A percentile compares a stretch with the other conserved stretches of the same genome.
Evolutionary conservation across 192 early-diverging fungal genomes (phyloP).

Genomic region (Backusella macrospora): DNA sequence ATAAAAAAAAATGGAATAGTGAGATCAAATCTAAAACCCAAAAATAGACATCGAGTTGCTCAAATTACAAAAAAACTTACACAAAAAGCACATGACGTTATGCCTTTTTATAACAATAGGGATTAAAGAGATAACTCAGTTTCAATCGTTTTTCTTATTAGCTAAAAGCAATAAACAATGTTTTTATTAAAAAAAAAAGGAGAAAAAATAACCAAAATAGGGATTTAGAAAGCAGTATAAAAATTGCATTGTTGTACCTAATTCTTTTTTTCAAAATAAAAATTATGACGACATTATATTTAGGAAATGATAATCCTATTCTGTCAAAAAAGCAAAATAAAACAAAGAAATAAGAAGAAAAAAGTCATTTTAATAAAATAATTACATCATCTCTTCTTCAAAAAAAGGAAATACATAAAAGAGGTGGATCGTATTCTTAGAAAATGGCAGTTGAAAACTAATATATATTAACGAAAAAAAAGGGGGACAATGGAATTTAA

Average conservation of each 20-base stretch:
- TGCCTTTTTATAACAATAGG: not conserved
- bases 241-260: no score
- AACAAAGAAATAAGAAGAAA: not conserved
- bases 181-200: no score
- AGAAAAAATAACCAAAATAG: no score
- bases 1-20: not conserved
- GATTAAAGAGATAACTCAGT: not conserved
- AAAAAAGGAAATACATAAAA: no score
- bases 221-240: no score
- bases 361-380: not conserved
- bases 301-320: not conserved
- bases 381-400: constrained; percentile 2
- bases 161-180: no score
- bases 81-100: constrained; percentile 6
- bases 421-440: not conserved
- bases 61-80: not conserved
- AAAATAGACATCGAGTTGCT: constrained; percentile 1
- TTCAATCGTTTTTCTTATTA: not conserved
- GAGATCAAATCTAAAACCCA: constrained; percentile 1
- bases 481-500: not conserved
- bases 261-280: no score
- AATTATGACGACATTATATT: no score
- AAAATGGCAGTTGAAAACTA: constrained; percentile 7
- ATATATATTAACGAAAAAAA: not conserved
- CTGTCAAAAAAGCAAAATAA: not conserved